These are phyloP conservation scores for Rhododendron henanense DNA, from an alignment of 148 eudicot genomes.

Conservation along the genomic window DNA sequence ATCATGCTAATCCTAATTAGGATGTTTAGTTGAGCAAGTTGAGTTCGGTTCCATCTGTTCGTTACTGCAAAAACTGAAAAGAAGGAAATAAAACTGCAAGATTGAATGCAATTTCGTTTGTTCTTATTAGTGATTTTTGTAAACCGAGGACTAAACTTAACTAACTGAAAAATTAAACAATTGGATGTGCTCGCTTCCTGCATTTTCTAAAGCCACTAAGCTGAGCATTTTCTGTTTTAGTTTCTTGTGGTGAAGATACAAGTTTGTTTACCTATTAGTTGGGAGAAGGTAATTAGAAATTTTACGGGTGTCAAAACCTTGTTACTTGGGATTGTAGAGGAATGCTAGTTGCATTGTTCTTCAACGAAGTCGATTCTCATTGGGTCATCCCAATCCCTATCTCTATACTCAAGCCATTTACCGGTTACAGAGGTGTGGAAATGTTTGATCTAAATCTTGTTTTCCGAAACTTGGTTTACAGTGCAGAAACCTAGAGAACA, in stretches of 20 bases:
- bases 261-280: neutral
- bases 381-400: neutral
- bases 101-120: neutral
- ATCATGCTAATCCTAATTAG: neutral
- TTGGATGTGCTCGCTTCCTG: neutral
- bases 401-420: neutral
- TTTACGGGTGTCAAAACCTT: neutral
- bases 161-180: neutral
- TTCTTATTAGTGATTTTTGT: neutral
- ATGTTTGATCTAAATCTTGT: neutral
- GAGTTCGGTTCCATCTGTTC: neutral
- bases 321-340: neutral
- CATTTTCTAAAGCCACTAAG: neutral
- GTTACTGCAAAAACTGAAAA: neutral
- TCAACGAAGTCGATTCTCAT: neutral
- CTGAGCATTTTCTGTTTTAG: neutral
- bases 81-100: neutral
- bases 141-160: neutral
- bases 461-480: slow-evolving; percentile 20
- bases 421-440: neutral
- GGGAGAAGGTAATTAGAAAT: neutral
- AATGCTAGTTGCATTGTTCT: neutral
- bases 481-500: slow-evolving; percentile 89
- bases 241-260: neutral
- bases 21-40: neutral